phyloP scores from a whole-genome alignment of 2,329 filamentous ascomycete species.

The Ophiocordyceps camponoti-rufipedis region DNA sequence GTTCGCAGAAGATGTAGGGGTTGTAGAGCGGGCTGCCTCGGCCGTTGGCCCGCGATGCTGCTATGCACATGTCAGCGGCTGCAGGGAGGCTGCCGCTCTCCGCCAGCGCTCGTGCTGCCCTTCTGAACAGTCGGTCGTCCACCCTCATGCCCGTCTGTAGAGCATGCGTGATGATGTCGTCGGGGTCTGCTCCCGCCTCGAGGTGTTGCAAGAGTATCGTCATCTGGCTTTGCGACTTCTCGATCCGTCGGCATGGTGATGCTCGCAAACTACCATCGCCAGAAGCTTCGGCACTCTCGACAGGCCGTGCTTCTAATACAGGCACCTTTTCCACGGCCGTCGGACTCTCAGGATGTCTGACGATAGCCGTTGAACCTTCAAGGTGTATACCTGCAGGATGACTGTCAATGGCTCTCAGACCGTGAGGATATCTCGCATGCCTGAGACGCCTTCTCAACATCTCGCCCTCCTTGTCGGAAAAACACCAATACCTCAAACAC shows the following conservation, averaged over 20 bases:
- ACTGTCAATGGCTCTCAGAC: too few relatives aligned
- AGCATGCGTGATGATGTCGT: conserved; percentile 10
- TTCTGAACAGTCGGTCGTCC: conserved; percentile 18
- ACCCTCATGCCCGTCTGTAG: conserved; percentile 11
- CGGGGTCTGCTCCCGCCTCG: conserved; percentile 11
- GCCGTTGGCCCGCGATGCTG: conserved; percentile 19
- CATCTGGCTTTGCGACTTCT: conserved; percentile 20
- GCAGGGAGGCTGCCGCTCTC: conserved; percentile 11
- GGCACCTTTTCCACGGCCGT: too few relatives aligned
- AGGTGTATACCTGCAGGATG: too few relatives aligned
- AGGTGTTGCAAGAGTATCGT: conserved; percentile 19
- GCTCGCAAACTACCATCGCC: not conserved
- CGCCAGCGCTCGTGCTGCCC: conserved; percentile 13
- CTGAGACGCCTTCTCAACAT: conserved; percentile 1
- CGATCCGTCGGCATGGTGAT: not conserved
- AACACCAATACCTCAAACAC: conserved; percentile 15
- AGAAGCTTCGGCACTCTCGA: not conserved
- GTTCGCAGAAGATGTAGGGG: conserved; percentile 18
- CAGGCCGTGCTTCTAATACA: not conserved
- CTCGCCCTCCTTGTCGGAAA: conserved; percentile 12
- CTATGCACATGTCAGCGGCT: conserved; percentile 14
- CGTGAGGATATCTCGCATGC: too few relatives aligned
- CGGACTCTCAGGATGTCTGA: too few relatives aligned
- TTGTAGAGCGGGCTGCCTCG: conserved; percentile 16
- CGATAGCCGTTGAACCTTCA: too few relatives aligned